Percentiles rank a stretch among this genome's conserved stretches.
phyloP scores from a whole-genome alignment of 208 protist species.

The Leishmania braziliensis region DNA sequence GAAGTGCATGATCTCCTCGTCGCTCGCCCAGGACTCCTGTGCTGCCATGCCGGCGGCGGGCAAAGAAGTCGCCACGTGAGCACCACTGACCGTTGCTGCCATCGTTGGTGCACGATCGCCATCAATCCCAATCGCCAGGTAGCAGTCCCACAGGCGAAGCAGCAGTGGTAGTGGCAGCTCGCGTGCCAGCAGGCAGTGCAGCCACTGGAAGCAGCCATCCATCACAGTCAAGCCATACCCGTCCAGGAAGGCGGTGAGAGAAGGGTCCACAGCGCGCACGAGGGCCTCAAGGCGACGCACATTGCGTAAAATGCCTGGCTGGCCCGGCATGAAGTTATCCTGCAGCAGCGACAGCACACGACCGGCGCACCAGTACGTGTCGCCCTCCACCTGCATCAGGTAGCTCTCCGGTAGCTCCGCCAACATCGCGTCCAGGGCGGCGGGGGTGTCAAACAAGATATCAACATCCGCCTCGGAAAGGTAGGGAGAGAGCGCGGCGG shows the following conservation, averaged over 20 bases:
- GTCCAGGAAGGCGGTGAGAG: slow-evolving; percentile 29
- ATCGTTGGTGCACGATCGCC: slow-evolving; percentile 16
- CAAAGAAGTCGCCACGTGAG: background rate
- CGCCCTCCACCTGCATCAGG: slow-evolving; percentile 86
- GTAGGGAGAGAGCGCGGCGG: slow-evolving; percentile 10
- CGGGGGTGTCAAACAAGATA: slow-evolving; percentile 12
- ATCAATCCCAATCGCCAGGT: slow-evolving; percentile 67
- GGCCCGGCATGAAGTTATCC: slow-evolving; percentile 89
- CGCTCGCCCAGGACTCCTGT: slow-evolving; percentile 13
- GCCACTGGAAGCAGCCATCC: slow-evolving; percentile 91
- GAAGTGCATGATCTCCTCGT: slow-evolving; percentile 55
- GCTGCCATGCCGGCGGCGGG: background rate
- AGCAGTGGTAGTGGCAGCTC: slow-evolving; percentile 83
- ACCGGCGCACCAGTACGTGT: slow-evolving; percentile 91
- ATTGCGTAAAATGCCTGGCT: slow-evolving; percentile 83
- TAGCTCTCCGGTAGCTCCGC: slow-evolving; percentile 16
- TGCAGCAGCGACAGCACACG: slow-evolving; percentile 88
- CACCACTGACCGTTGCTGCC: background rate
- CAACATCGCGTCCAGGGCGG: slow-evolving; percentile 39
- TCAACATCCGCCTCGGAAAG: slow-evolving; percentile 23
- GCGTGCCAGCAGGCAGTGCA: slow-evolving; percentile 92
- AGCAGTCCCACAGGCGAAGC: slow-evolving; percentile 92
- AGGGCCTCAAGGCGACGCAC: slow-evolving; percentile 66
- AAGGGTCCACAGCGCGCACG: slow-evolving; percentile 22
- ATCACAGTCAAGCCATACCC: slow-evolving; percentile 56